Evolutionary conservation across 2,329 filamentous ascomycete species (phyloP), one percentile per base, ranked within the genome.

Genomic region (Hypoxylon sp.): DNA sequence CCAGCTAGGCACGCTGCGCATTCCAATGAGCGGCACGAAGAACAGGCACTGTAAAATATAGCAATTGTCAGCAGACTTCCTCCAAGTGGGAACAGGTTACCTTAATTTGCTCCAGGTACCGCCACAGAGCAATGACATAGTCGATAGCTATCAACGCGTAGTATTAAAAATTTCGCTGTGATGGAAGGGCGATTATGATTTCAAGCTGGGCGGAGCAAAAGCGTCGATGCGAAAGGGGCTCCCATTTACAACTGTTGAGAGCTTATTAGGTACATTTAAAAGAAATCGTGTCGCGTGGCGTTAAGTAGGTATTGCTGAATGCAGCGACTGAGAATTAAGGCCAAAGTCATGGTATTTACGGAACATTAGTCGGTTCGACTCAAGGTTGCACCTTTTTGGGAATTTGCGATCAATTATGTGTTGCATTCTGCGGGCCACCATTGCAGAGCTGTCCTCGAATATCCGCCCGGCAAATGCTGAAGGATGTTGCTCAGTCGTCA

Each of bases 371-470:
- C 76, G 74, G 73, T 71, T 77, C 76, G 77, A 75, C 71, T 78
- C 72, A 76, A 76, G 74, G 78, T 75, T 79, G 77, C 77, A 78
- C 77, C 76, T 76, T 69, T 75, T 72, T 72, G 74, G 75, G 77
- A 77, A 78, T 78, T 79, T 77, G 76, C 77, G 77, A 78, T 79
- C 74, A 79, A 79, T 79, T 79, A 79, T 72, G 74, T 78, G 77
- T 78, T 78, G 77, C 75, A 79, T 74, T 78, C 73, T 78, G 77
- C 76, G 72, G 75, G 75, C 73, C 74, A 75, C 67, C 75, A 78
- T 72, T 71, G 76, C 75, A 78, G 77, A 76, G 71, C 74, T 77
- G 73, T 75, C 74, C 39, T 77, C 75, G 76, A 77, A 74, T 74
- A 73, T 74, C 71, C 76, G 76, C 76, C 73, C 70, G 67, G 74